A percentile compares a stretch with the other conserved stretches of the same genome.
These are phyloP conservation scores for Lachnellula hyalina DNA, from an alignment of 2,329 filamentous ascomycete genomes.

Conservation along the genomic window DNA sequence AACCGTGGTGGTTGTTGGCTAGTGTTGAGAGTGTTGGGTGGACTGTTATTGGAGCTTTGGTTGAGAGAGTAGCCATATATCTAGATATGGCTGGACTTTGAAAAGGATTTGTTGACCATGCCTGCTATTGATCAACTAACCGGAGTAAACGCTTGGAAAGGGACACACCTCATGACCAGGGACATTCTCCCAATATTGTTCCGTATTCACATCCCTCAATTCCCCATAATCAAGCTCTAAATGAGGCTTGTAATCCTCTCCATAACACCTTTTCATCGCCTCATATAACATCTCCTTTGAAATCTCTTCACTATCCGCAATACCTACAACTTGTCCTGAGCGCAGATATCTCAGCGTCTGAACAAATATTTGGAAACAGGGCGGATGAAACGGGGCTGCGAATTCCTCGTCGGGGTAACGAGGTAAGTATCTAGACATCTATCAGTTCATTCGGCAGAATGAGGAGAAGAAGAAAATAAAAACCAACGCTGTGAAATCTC, in stretches of 20 bases:
- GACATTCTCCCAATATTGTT: slow-evolving; percentile 11
- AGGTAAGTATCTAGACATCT: slow-evolving; percentile 5
- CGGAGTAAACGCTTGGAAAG: background rate
- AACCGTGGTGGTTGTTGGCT: background rate
- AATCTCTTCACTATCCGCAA: background rate
- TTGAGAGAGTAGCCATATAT: background rate
- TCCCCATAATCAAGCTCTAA: slow-evolving; percentile 12
- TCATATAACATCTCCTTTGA: slow-evolving; percentile 8
- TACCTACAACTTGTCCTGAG: background rate
- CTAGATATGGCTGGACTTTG: background rate
- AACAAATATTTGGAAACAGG: slow-evolving; percentile 10
- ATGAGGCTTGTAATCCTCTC: background rate
- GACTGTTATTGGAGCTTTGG: background rate
- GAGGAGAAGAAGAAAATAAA: background rate
- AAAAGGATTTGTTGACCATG: slow-evolving; percentile 14
- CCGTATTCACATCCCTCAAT: background rate
- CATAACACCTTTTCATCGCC: slow-evolving; percentile 3
- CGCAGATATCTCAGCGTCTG: slow-evolving; percentile 6
- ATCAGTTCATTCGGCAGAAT: background rate
- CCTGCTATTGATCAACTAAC: slow-evolving; percentile 1
- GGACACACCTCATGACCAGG: slow-evolving; percentile 9
- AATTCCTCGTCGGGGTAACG: slow-evolving; percentile 4
- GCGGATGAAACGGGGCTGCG: slow-evolving; percentile 5
- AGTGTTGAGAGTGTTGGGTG: background rate
- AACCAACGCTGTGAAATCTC: background rate